Evolutionary conservation across 805 yeast species (phyloP), one percentile per base, ranked within the genome.

Genomic region (Scheffersomyces lignosus): DNA sequence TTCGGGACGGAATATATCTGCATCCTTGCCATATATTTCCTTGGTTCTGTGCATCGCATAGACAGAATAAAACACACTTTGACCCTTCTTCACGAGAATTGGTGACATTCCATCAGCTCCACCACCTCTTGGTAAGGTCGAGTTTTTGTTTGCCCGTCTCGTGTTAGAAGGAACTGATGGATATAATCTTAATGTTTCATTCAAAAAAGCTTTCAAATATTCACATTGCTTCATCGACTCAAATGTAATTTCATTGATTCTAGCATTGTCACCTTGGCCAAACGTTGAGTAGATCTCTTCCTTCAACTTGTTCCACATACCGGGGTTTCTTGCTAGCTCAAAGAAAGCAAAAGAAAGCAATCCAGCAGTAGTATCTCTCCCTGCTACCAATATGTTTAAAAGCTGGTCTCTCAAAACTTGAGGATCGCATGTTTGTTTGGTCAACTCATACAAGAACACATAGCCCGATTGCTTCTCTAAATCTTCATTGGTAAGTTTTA

Each of bases 121-220:
- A 12, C 78, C 79, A 13, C 78, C 79, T 31, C 58, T 52, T 15
- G 80, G 80, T 31, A 74, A 56, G 8, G 65, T 58, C 5, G 78
- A 73, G 44, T 71, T 66, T 37, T 59, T 64, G 16, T 58, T 58
- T n/a, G 78, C 68, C 20, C 58, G 54, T 39, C 80, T 59, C 55
- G 62, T 60, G 49, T 73, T 73, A 37, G 57, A 46, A 10, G 80
- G 78, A 24, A 74, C 78, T 28, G 71, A 58, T 4, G 78, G 78
- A 47, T 71, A 73, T 43, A 74, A 48, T 30, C 80, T 66, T 38
- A 74, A 61, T 2, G 61, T 56, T 54, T 74, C 80, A 44, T 68
- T 69, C 34, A 75, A 45, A 35, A 73, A 73, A 38, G 62, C 59
- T 46, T 64, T 68, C 44, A 75, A 58, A 49, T 69, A 68, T 47